Conservation (phyloP, 176 grass and related monocot genomes). For the Triticum aestivum region IWGSC_CS_RefSeq_v2.1 NC_057801.1:836227944-836228443, state of each 20-base stretch:
- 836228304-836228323: neutral
- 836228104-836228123: neutral
- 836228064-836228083: neutral
- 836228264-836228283: neutral
- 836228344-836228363: neutral
- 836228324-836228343: conserved; percentile 1
- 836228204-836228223: neutral
- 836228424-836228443: conserved; percentile 2
- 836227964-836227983: conserved; percentile 34
- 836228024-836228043: conserved; percentile 16
- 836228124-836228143: conserved; percentile 1
- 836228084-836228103: neutral
- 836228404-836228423: conserved; percentile 38
- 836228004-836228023: conserved; percentile 5
- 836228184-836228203: neutral
- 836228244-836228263: neutral
- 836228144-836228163: neutral
- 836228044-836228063: conserved; percentile 27
- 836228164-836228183: neutral
- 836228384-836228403: neutral
- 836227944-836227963: neutral
- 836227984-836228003: conserved; percentile 27
- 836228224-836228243: neutral
- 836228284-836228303: neutral
- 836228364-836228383: neutral